Conservation (phyloP, 768 basidiomycete species). For the Tylopilus sp. region DNA sequence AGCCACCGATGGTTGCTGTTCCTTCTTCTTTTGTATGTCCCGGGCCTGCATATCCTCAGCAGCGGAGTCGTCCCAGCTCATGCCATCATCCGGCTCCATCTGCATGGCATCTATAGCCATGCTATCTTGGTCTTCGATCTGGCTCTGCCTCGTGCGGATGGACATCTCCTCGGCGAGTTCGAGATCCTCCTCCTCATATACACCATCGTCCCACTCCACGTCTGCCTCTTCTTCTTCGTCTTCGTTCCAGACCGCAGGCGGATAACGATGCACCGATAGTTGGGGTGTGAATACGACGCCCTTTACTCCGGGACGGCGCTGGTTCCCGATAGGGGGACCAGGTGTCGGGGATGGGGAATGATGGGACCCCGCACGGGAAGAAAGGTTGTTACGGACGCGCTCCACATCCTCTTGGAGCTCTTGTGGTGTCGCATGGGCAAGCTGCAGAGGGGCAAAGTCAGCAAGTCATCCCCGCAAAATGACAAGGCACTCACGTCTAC, state of each 20-base stretch:
- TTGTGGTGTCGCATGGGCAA: conserved; percentile 34
- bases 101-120: conserved; percentile 29
- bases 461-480: neutral
- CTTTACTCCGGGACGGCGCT: conserved; percentile 31
- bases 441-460: conserved; percentile 13
- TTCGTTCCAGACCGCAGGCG: conserved; percentile 80
- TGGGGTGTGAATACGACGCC: conserved; percentile 72
- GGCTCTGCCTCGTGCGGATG: conserved; percentile 37
- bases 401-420: conserved; percentile 62
- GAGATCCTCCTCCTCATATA: conserved; percentile 66
- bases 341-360: conserved; percentile 47
- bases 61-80: conserved; percentile 80
- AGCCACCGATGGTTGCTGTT: conserved; percentile 19
- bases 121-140: conserved; percentile 28
- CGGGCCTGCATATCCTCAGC: conserved; percentile 49
- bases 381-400: conserved; percentile 49
- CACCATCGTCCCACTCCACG: conserved; percentile 58
- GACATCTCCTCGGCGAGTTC: conserved; percentile 59
- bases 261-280: conserved; percentile 68
- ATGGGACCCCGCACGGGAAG: conserved; percentile 46
- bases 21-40: conserved; percentile 25
- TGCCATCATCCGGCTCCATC: conserved; percentile 78
- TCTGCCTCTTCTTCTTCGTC: conserved; percentile 61
- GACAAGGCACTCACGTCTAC: conserved; percentile 69
- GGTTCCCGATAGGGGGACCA: conserved; percentile 32